phyloP scores from a whole-genome alignment of 2,329 filamentous ascomycete genomes.

The Fusarium subtropicale region DNA sequence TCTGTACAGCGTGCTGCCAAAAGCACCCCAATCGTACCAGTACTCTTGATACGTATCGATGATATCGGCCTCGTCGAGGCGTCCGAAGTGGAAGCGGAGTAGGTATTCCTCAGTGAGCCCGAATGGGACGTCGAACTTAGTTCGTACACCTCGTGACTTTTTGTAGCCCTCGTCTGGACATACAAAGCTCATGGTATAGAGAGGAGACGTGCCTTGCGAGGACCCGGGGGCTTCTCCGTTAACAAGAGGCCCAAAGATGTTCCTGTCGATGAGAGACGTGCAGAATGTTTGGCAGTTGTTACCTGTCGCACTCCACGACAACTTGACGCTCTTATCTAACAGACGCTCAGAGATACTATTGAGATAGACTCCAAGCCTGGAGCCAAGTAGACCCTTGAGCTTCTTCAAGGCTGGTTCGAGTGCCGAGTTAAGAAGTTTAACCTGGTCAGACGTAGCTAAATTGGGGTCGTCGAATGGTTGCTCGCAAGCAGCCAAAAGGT shows the following conservation, averaged over 20 bases:
- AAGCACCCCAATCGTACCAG: constrained; percentile 60
- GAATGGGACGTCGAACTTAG: constrained; percentile 54
- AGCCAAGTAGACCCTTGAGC: constrained; percentile 44
- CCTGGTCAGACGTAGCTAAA: constrained; percentile 24
- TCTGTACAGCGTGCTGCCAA: constrained; percentile 53
- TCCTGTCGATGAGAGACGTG: constrained; percentile 50
- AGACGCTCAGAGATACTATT: constrained; percentile 48
- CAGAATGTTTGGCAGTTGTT: constrained; percentile 57
- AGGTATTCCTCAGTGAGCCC: constrained; percentile 59
- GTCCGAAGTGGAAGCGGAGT: constrained; percentile 53
- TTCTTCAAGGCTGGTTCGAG: constrained; percentile 29
- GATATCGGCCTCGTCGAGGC: constrained; percentile 56
- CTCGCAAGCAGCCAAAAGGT: constrained; percentile 44
- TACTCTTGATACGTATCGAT: constrained; percentile 59
- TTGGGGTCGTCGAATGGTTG: constrained; percentile 40
- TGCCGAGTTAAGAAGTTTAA: constrained; percentile 19
- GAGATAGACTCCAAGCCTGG: constrained; percentile 48
- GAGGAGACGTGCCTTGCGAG: constrained; percentile 4
- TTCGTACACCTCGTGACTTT: constrained; percentile 41
- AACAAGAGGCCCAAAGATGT: constrained; percentile 47
- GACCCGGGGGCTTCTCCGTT: constrained; percentile 2
- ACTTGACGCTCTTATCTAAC: constrained; percentile 41
- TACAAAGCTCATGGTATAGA: constrained; percentile 57
- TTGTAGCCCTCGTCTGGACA: constrained; percentile 48
- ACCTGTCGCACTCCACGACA: constrained; percentile 49